Percentiles rank a stretch among this genome's conserved stretches.
phyloP scores from a whole-genome alignment of 179 eudicot genomes.

The Silene coronaria region DNA sequence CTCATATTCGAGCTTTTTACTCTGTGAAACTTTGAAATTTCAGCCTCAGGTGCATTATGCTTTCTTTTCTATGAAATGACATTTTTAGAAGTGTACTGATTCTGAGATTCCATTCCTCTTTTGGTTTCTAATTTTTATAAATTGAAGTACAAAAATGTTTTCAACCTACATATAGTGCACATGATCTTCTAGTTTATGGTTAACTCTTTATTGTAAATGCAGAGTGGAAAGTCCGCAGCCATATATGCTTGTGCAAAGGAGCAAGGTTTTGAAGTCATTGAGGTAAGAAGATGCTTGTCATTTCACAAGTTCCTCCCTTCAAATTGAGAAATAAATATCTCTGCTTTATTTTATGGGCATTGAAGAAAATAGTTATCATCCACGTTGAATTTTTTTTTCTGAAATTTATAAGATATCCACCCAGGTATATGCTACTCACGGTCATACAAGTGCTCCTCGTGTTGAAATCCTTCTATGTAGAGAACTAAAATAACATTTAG shows the following conservation, averaged over 20 bases:
- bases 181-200: neutral
- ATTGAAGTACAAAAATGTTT: neutral
- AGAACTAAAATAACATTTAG: neutral
- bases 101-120: neutral
- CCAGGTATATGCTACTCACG: slow-evolving; percentile 1
- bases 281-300: slow-evolving; percentile 41
- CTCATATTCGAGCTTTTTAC: neutral
- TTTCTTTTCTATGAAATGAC: too few species aligned
- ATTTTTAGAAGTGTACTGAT: neutral
- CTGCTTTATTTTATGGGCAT: slow-evolving; percentile 8
- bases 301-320: slow-evolving; percentile 9
- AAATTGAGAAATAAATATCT: neutral
- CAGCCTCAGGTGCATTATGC: neutral
- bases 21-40: neutral
- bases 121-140: neutral
- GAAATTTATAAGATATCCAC: neutral
- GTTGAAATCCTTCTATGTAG: neutral
- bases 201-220: slow-evolving; percentile 23
- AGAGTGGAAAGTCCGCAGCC: slow-evolving; percentile 99
- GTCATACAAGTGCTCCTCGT: neutral
- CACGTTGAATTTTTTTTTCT: neutral
- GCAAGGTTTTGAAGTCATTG: slow-evolving; percentile 83
- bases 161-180: neutral
- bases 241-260: slow-evolving; percentile 97
- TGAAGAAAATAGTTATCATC: neutral